Evolutionary conservation across 768 basidiomycete species (phyloP), one percentile per base, ranked within the genome.

Genomic region (Hygrophorus russula): DNA sequence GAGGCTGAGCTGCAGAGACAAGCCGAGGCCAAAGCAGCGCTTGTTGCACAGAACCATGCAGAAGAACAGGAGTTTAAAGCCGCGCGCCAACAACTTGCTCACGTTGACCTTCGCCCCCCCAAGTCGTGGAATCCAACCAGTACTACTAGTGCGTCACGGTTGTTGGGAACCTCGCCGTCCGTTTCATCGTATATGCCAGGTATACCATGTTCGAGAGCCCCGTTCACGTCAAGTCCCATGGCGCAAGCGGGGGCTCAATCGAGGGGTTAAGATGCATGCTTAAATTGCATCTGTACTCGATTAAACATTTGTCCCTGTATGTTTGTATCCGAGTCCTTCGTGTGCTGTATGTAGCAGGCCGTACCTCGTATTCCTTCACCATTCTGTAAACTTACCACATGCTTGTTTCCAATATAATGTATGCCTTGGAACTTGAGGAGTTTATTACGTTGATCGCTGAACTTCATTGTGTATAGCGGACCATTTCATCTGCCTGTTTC

Each of bases 1-100:
- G 87, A 91, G 54, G 85, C 79, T 19, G 87, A 91, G 57, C 60
- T 91, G 43, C 87, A 91, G 61, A 70, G 84, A 46, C 86, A 90
- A 60, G 87, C 87, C 4, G 88, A 90, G 54, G 78, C 76, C 15
- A 78, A 75, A 48, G 87, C 87, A 3, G 83, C 80, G 4, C 58
- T 84, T 34, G 61, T 84, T 12, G 86, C 83, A n/a, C 82, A 87
- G 63, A 83, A 74, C 47, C 79, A 82, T 52, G 73, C 77, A 36
- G 86, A 89, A 58, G 86, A 89, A 56, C 65, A 72, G 48, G 86
- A 89, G 56, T 89, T 89, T 64, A 81, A 75, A 57, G 78, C 80
- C 30, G 86, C 84, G 33, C 74, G 86, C 10, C 78, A 81, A 63
- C 80, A 83, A 58, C 78, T 89, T 36, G 81, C 78, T 2, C 69